Conservation (phyloP, 768 basidiomycete species). For the Lactifluus rugatus region DNA sequence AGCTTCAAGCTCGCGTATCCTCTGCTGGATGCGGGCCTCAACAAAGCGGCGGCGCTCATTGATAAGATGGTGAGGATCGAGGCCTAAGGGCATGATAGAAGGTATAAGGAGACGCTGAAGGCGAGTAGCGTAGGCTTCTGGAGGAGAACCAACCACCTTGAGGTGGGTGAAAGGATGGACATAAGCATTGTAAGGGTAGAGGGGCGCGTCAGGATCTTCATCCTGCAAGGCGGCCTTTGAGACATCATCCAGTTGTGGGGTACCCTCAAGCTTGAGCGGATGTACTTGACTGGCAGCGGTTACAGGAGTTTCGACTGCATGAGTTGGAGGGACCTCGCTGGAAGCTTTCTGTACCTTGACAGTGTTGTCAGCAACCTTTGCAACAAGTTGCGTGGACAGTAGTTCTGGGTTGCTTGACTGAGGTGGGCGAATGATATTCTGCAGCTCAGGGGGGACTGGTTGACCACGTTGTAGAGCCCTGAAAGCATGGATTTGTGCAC, state of each 20-base stretch:
- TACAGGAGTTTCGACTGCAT: slow-evolving; percentile 2
- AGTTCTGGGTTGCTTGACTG: slow-evolving; percentile 51
- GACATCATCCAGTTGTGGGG: slow-evolving; percentile 42
- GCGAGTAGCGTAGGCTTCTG: slow-evolving; percentile 55
- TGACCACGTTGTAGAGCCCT: slow-evolving; percentile 57
- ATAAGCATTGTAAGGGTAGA: slow-evolving; percentile 91
- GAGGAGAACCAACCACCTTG: slow-evolving; percentile 50
- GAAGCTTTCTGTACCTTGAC: slow-evolving; percentile 60
- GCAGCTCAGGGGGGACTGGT: slow-evolving; percentile 59
- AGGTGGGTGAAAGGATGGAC: slow-evolving; percentile 76
- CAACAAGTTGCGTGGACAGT: slow-evolving; percentile 48
- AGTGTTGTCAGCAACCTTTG: slow-evolving; percentile 62
- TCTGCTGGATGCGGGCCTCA: slow-evolving; percentile 79
- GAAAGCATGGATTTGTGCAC: slow-evolving; percentile 76
- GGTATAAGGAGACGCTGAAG: slow-evolving; percentile 79
- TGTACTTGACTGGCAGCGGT: slow-evolving; percentile 21
- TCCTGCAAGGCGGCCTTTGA: slow-evolving; percentile 73
- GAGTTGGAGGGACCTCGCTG: slow-evolving; percentile 23
- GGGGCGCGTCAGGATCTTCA: slow-evolving; percentile 65
- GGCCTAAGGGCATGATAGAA: slow-evolving; percentile 79
- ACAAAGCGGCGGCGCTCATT: slow-evolving; percentile 89
- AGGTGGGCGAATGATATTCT: slow-evolving; percentile 58
- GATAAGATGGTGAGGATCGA: slow-evolving; percentile 86
- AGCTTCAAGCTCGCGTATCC: slow-evolving; percentile 76
- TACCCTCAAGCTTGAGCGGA: slow-evolving; percentile 50